phyloP scores from a whole-genome alignment of 768 basidiomycete genomes.

The Leccinum uliginosum region DNA sequence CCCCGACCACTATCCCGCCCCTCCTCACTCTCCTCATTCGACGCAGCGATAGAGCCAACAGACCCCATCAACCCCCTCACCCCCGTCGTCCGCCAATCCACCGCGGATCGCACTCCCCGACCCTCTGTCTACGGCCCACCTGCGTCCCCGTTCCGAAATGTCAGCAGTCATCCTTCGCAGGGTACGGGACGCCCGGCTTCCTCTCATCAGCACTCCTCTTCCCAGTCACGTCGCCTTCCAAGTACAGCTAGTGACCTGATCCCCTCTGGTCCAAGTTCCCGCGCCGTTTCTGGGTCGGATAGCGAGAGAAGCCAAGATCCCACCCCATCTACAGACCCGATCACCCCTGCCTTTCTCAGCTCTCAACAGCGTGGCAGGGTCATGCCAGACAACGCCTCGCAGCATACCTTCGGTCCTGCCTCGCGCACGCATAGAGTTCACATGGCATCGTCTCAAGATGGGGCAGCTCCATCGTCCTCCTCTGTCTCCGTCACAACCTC shows the following conservation, averaged over 20 bases:
- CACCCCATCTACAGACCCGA: conserved; percentile 32
- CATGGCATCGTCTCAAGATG: conserved; percentile 22
- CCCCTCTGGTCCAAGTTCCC: conserved; percentile 4
- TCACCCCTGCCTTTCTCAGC: conserved; percentile 17
- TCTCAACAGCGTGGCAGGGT: conserved; percentile 23
- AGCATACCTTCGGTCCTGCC: conserved; percentile 46
- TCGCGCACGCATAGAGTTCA: conserved; percentile 25
- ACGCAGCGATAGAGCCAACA: conserved; percentile 16
- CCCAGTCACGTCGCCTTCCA: conserved; percentile 13
- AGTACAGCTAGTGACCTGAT: conserved; percentile 2
- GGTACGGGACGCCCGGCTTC: conserved; percentile 25
- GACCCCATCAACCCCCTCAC: conserved; percentile 38
- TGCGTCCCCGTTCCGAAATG: conserved; percentile 5
- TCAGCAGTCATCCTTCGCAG: conserved; percentile 34
- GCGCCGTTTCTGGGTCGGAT: conserved; percentile 18
- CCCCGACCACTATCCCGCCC: conserved; percentile 16
- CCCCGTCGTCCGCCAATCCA: conserved; percentile 19
- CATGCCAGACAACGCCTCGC: conserved; percentile 42
- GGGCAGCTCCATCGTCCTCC: conserved; percentile 37
- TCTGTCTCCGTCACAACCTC: conserved; percentile 40
- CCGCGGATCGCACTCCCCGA: conserved; percentile 42
- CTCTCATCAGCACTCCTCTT: conserved; percentile 9
- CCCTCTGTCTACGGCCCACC: conserved; percentile 34
- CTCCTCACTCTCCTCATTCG: conserved; percentile 13
- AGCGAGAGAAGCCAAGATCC: conserved; percentile 36